phyloP scores from a whole-genome alignment of 2,329 filamentous ascomycete genomes.

The Atkinsonella texensis region DNA sequence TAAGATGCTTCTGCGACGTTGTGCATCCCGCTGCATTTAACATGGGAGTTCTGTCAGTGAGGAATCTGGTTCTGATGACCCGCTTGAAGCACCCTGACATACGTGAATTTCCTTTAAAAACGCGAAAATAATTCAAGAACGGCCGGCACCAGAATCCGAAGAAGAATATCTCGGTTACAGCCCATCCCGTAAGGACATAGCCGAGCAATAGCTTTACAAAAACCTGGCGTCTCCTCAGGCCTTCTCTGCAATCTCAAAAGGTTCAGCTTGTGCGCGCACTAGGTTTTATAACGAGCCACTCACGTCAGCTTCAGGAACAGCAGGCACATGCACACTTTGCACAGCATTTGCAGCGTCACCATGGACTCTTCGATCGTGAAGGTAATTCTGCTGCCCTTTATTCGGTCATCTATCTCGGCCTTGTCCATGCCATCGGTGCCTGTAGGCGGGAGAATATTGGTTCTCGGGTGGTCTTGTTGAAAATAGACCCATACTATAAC shows the following conservation, averaged over 20 bases:
- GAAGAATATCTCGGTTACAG: conserved; percentile 2
- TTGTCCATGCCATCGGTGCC: background rate
- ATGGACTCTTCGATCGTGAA: conserved; percentile 6
- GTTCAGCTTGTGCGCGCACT: background rate
- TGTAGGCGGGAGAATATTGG: conserved; percentile 5
- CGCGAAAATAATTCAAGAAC: conserved; percentile 5
- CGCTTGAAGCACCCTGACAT: background rate
- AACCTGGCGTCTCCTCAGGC: conserved; percentile 1
- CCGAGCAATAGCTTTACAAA: conserved; percentile 2
- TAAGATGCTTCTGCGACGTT: conserved; percentile 2
- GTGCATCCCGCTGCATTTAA: conserved; percentile 2
- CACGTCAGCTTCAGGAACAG: conserved; percentile 4
- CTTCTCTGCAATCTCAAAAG: background rate
- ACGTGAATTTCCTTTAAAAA: conserved; percentile 1
- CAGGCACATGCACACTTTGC: conserved; percentile 6
- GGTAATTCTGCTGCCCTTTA: conserved; percentile 5
- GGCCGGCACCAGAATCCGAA: conserved; percentile 4
- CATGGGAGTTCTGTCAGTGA: background rate
- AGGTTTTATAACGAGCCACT: background rate
- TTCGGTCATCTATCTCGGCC: conserved; percentile 1
- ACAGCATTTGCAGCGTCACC: conserved; percentile 5
- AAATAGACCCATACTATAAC: conserved; percentile 6
- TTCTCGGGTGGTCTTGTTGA: conserved; percentile 3
- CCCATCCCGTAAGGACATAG: conserved; percentile 1
- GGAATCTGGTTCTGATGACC: too few relatives aligned